phyloP scores from a whole-genome alignment of 176 grass and related monocot species.

The Aegilops longissima region DNA sequence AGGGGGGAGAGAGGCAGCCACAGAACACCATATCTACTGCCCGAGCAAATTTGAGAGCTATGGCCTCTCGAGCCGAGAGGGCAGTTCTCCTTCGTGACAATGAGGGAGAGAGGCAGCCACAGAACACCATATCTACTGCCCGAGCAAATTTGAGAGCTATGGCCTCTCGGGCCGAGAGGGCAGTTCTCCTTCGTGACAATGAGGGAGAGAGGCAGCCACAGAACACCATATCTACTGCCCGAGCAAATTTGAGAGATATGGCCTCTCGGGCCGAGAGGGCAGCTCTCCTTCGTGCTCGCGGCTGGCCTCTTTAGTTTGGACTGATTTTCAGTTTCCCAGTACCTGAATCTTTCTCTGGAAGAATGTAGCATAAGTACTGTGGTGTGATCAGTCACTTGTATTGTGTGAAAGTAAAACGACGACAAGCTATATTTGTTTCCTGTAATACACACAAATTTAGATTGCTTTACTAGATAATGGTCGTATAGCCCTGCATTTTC shows the following conservation, averaged over 20 bases:
- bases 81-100: conserved; percentile 35
- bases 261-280: conserved; percentile 44
- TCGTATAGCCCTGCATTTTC: background rate
- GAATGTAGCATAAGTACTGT: background rate
- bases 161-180: conserved; percentile 41
- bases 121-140: conserved; percentile 41
- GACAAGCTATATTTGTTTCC: background rate
- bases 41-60: conserved; percentile 63
- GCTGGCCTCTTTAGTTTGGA: conserved; percentile 46
- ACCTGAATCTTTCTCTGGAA: background rate
- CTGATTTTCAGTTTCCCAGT: conserved; percentile 3
- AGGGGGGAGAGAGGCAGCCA: conserved; percentile 29
- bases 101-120: conserved; percentile 31
- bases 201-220: conserved; percentile 30
- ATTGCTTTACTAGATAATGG: background rate
- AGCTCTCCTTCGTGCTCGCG: conserved; percentile 42
- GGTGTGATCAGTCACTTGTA: background rate
- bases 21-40: conserved; percentile 43
- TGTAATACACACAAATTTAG: background rate
- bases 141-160: conserved; percentile 68
- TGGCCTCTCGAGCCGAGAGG: conserved; percentile 47
- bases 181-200: conserved; percentile 40
- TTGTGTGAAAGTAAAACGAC: no score
- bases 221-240: conserved; percentile 42
- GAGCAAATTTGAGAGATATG: conserved; percentile 69